These are phyloP conservation scores for Gossypium herbaceum DNA, from an alignment of 345 rosid species.

Conservation along the genomic window DNA sequence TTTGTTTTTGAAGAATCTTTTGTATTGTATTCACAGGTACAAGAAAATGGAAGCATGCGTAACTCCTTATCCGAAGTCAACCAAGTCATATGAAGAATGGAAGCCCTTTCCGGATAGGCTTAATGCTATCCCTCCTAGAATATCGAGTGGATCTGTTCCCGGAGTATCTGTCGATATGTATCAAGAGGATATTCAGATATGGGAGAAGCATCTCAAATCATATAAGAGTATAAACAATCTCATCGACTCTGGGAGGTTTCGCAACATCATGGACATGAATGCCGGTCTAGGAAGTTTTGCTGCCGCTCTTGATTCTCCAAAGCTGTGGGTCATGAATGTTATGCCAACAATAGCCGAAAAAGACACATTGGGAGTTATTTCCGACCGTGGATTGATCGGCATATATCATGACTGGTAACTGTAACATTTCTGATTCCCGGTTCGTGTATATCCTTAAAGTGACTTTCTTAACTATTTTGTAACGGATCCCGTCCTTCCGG, in stretches of 20 bases:
- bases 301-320: slow-evolving; percentile 11
- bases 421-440: not conserved
- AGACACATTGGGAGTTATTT: slow-evolving; percentile 5
- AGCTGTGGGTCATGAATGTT: slow-evolving; percentile 12
- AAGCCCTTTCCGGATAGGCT: slow-evolving; percentile 43
- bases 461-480: not conserved
- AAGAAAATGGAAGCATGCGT: slow-evolving; percentile 40
- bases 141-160: slow-evolving; percentile 32
- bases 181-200: slow-evolving; percentile 24
- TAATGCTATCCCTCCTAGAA: slow-evolving; percentile 39
- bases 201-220: slow-evolving; percentile 39
- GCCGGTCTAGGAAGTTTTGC: slow-evolving; percentile 14
- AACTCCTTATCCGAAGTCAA: slow-evolving; percentile 40
- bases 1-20: not conserved
- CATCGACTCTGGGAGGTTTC: slow-evolving; percentile 6
- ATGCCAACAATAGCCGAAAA: slow-evolving; percentile 11
- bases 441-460: not conserved
- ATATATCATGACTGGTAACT: slow-evolving; percentile 12
- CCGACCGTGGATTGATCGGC: slow-evolving; percentile 9
- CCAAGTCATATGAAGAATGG: slow-evolving; percentile 20
- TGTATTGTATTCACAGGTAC: slow-evolving; percentile 32
- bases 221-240: slow-evolving; percentile 30
- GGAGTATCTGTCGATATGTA: slow-evolving; percentile 40
- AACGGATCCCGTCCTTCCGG: not conserved
- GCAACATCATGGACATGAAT: slow-evolving; percentile 14